These are phyloP conservation scores for Prinsepia uniflora DNA, from an alignment of 306 rosid species.

Conservation along the genomic window DNA sequence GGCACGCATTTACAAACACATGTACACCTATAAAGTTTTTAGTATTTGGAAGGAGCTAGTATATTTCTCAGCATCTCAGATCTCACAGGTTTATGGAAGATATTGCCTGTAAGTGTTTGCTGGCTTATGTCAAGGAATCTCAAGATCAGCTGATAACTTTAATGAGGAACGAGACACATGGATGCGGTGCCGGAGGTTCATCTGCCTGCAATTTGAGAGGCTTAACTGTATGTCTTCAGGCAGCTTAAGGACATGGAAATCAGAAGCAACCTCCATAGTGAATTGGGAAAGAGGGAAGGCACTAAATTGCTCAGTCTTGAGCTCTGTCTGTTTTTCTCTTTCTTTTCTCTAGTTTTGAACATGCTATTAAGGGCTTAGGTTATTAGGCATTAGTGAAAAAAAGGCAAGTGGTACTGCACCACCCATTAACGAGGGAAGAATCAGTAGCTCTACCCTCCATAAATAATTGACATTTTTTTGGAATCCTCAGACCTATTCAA, in stretches of 20 bases:
- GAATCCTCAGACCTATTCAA: not conserved
- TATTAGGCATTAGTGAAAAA: no score
- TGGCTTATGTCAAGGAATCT: not conserved
- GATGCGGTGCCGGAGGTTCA: not conserved
- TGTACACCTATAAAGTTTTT: not conserved
- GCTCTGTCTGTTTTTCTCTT: not conserved
- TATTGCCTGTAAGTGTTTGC: not conserved
- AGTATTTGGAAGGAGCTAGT: not conserved
- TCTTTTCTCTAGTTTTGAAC: not conserved
- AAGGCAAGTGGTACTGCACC: not conserved
- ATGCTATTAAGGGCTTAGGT: not conserved
- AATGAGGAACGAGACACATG: not conserved
- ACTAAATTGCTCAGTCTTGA: not conserved
- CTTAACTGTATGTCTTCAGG: not conserved
- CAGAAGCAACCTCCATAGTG: not conserved
- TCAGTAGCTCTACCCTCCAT: not conserved
- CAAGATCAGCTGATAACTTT: no score
- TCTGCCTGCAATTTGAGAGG: not conserved
- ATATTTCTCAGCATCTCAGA: not conserved
- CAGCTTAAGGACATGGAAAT: not conserved
- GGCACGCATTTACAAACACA: not conserved
- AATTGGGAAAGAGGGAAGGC: not conserved
- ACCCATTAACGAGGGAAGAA: not conserved
- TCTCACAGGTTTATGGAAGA: not conserved
- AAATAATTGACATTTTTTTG: not conserved